Evolutionary conservation across 169 alveolate genomes (phyloP).

Genomic region (Eimeria praecox): DNA sequence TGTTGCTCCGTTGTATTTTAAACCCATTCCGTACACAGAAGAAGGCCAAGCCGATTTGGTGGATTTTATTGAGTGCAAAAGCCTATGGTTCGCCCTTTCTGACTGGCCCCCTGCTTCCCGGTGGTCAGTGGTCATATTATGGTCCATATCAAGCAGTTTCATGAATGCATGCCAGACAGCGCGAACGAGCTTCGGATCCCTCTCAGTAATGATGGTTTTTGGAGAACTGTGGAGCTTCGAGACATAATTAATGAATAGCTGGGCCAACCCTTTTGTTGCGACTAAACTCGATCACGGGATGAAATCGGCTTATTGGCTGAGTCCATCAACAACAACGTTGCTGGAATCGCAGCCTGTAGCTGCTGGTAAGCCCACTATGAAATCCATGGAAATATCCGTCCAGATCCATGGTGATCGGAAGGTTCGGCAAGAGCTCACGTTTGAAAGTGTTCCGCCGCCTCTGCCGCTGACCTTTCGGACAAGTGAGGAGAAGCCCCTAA

Average conservation of each 20-base stretch:
- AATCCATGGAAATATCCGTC: not conserved
- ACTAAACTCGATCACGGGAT: not conserved
- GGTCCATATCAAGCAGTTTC: not conserved
- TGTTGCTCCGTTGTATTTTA: not conserved
- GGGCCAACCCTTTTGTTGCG: not conserved
- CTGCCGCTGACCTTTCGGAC: not conserved
- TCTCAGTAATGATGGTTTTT: not conserved
- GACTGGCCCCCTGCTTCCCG: not conserved
- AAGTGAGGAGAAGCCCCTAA: not conserved
- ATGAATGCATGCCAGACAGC: not conserved
- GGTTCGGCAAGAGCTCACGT: not conserved
- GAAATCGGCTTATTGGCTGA: not conserved
- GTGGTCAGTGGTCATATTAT: not conserved
- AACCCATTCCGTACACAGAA: not conserved
- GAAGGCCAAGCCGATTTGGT: not conserved
- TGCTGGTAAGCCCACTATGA: not conserved
- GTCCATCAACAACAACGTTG: not conserved
- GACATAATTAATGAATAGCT: not conserved
- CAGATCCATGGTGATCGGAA: not conserved
- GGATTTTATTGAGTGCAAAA: not conserved
- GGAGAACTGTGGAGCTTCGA: not conserved
- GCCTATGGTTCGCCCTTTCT: not conserved
- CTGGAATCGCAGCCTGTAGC: not conserved
- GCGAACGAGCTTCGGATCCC: not conserved
- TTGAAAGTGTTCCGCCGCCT: not conserved